Percentiles rank a stretch among this genome's conserved stretches.
phyloP scores from a whole-genome alignment of 2,329 filamentous ascomycete genomes.

The Lachnellula suecica region DNA sequence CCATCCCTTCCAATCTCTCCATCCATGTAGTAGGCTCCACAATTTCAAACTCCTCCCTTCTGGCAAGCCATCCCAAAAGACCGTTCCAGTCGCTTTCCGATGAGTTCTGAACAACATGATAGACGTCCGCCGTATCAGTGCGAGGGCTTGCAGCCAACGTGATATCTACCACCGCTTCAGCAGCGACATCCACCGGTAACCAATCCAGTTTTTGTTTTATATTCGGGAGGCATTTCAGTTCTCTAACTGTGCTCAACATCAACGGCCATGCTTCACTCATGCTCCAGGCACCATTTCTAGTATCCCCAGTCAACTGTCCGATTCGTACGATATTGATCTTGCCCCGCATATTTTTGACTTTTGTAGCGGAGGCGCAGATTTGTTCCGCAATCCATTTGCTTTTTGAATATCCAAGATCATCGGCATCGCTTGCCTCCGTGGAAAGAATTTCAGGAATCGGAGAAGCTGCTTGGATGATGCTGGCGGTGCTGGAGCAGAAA shows the following conservation, averaged over 20 bases:
- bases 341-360: conserved; percentile 6
- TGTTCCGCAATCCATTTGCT: conserved; percentile 60
- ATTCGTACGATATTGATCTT: conserved; percentile 16
- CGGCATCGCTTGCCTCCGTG: conserved; percentile 41
- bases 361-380: conserved; percentile 43
- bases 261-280: conserved; percentile 47
- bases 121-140: conserved; percentile 32
- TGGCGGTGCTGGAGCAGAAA: conserved; percentile 54
- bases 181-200: conserved; percentile 47
- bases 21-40: conserved; percentile 43
- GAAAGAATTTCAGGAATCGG: conserved; percentile 43
- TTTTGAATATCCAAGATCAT: conserved; percentile 51
- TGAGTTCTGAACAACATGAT: conserved; percentile 49
- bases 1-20: conserved; percentile 30
- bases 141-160: conserved; percentile 5
- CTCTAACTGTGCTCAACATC: conserved; percentile 42
- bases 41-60: conserved; percentile 34
- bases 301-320: conserved; percentile 47
- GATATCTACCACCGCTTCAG: conserved; percentile 41
- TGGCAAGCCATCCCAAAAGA: conserved; percentile 44
- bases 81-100: conserved; percentile 42
- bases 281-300: conserved; percentile 45
- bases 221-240: conserved; percentile 39
- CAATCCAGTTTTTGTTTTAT: conserved; percentile 41
- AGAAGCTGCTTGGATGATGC: conserved; percentile 34